A percentile compares a stretch with the other conserved stretches of the same genome.
These are phyloP conservation scores for Candida lessepsii DNA, from an alignment of 805 yeast genomes.

Conservation along the genomic window DNA sequence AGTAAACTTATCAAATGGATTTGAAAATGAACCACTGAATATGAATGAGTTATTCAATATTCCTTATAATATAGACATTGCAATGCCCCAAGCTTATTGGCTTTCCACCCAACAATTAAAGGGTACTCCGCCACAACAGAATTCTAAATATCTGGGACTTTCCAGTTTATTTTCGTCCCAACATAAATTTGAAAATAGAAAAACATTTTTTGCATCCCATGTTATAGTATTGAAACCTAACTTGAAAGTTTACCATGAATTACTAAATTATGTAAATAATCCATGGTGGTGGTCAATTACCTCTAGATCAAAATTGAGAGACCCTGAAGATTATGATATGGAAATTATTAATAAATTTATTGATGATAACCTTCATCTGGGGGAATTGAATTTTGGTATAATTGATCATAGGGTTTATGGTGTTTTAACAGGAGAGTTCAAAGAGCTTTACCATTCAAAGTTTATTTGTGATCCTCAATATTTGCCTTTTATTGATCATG, in stretches of 20 bases:
- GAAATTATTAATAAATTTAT: slow-evolving; percentile 45
- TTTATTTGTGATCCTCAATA: slow-evolving; percentile 46
- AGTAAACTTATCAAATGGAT: slow-evolving; percentile 6
- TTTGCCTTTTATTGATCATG: slow-evolving; percentile 26
- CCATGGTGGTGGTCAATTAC: slow-evolving; percentile 31
- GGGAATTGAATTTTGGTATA: slow-evolving; percentile 25
- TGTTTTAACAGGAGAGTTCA: slow-evolving; percentile 50
- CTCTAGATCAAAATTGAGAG: slow-evolving; percentile 21
- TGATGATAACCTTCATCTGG: slow-evolving; percentile 21
- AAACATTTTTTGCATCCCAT: slow-evolving; percentile 41
- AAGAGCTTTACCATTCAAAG: slow-evolving; percentile 34
- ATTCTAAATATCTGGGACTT: slow-evolving; percentile 5
- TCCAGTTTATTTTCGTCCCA: slow-evolving; percentile 20
- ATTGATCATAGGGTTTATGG: slow-evolving; percentile 55
- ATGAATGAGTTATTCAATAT: slow-evolving; percentile 32
- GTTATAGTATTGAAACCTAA: slow-evolving; percentile 63
- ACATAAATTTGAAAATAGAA: slow-evolving; percentile 28
- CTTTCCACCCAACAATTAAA: slow-evolving; percentile 17
- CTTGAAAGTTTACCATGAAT: slow-evolving; percentile 20
- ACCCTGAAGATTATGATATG: slow-evolving; percentile 50
- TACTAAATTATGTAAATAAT: slow-evolving; percentile 22
- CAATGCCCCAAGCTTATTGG: slow-evolving; percentile 40
- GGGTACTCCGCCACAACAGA: slow-evolving; percentile 13
- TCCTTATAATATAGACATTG: slow-evolving; percentile 24
- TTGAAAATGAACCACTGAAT: slow-evolving; percentile 14